Conservation (phyloP, 768 basidiomycete species). For the Xerocomellus amylosporus region DNA sequence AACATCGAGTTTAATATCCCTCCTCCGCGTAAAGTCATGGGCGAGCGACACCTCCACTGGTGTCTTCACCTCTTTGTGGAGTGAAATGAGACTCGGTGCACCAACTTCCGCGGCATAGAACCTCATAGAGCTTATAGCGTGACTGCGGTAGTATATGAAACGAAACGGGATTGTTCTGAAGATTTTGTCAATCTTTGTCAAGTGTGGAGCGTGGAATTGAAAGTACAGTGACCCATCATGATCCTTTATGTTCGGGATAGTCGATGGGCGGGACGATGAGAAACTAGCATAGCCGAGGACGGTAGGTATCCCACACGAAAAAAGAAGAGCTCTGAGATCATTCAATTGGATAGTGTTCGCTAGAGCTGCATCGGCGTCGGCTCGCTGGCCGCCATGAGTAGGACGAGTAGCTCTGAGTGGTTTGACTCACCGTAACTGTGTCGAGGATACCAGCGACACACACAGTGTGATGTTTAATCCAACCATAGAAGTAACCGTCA, state of each 20-base stretch:
- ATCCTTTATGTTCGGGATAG: constrained; percentile 34
- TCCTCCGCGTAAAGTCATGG: constrained; percentile 39
- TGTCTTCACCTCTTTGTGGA: constrained; percentile 16
- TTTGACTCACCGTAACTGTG: constrained; percentile 30
- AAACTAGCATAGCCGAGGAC: constrained; percentile 31
- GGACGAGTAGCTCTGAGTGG: neutral
- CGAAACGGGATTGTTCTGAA: constrained; percentile 19
- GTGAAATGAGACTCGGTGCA: constrained; percentile 21
- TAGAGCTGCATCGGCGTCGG: constrained; percentile 15
- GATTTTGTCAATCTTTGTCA: constrained; percentile 10
- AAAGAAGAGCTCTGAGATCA: constrained; percentile 18
- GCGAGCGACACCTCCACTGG: constrained; percentile 31
- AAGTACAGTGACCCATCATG: constrained; percentile 21
- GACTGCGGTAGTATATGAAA: constrained; percentile 53
- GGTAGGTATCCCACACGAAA: constrained; percentile 23
- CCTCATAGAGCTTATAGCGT: constrained; percentile 53
- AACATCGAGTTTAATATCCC: constrained; percentile 4
- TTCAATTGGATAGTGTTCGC: constrained; percentile 11
- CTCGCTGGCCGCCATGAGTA: constrained; percentile 12
- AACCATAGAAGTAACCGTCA: constrained; percentile 59
- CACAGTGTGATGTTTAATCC: constrained; percentile 42
- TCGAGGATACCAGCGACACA: constrained; percentile 54
- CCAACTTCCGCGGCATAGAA: constrained; percentile 55
- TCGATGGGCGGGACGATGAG: constrained; percentile 5
- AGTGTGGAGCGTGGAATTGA: neutral